These are phyloP conservation scores for Viridothelium virens DNA, from an alignment of 495 filamentous ascomycete genomes.

Conservation along the genomic window DNA sequence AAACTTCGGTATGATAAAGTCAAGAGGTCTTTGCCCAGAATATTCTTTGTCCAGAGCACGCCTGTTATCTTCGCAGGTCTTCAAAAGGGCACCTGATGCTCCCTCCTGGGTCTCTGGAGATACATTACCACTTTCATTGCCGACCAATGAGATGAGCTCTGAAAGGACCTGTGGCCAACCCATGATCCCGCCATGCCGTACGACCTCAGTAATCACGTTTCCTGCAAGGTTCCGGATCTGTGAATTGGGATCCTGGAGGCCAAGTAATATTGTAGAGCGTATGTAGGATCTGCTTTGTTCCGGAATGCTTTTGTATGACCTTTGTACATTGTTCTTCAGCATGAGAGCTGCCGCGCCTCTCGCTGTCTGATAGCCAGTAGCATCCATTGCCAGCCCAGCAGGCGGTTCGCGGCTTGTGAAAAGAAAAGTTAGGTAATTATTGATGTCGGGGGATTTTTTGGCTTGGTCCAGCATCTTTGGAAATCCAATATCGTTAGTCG, in stretches of 20 bases:
- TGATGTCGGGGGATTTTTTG: constrained; percentile 82
- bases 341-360: constrained; percentile 83
- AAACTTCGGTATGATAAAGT: constrained; percentile 84
- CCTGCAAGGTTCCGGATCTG: constrained; percentile 86
- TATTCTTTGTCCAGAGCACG: constrained; percentile 79
- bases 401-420: constrained; percentile 63
- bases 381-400: constrained; percentile 47
- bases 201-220: constrained; percentile 91
- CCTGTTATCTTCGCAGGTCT: constrained; percentile 95
- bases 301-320: constrained; percentile 61
- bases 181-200: constrained; percentile 73
- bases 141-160: constrained; percentile 66
- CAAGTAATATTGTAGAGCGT: constrained; percentile 65
- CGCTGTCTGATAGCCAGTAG: constrained; percentile 59
- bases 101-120: constrained; percentile 74
- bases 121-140: constrained; percentile 60
- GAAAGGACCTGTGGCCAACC: constrained; percentile 87
- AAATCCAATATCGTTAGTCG: background rate
- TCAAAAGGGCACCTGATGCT: constrained; percentile 82
- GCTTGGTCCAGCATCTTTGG: constrained; percentile 86
- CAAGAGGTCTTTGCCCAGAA: constrained; percentile 73
- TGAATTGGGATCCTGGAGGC: constrained; percentile 69
- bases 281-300: constrained; percentile 63
- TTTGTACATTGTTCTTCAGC: constrained; percentile 85
- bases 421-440: constrained; percentile 92